These are phyloP conservation scores for Pyricularia grisea DNA, from an alignment of 2,329 filamentous ascomycete genomes.

Conservation along the genomic window DNA sequence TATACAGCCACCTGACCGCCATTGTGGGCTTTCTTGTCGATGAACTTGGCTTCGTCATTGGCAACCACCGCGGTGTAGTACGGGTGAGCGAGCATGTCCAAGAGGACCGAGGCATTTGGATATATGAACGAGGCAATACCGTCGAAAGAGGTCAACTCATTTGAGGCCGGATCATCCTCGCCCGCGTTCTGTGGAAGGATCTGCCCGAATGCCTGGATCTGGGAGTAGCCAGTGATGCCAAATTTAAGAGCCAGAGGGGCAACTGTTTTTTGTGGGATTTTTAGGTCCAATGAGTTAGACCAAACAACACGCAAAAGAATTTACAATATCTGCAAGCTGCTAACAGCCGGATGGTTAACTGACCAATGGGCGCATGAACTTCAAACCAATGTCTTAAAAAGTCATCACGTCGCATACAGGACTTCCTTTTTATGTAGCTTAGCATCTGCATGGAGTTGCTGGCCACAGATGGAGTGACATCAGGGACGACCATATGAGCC, in stretches of 20 bases:
- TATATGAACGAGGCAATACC: no score
- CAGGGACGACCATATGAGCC: no score
- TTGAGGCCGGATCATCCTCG: not conserved
- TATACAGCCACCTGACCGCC: no score
- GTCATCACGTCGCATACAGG: not conserved
- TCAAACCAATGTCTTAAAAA: not conserved
- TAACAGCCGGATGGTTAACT: not conserved
- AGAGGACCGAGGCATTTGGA: no score
- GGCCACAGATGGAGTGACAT: no score
- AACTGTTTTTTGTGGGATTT: not conserved
- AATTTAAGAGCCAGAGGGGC: slow-evolving; percentile 2
- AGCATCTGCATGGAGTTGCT: not conserved
- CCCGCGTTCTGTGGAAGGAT: not conserved
- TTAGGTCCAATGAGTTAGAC: no score
- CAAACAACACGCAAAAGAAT: no score
- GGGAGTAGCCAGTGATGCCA: slow-evolving; percentile 1
- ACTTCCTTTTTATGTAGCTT: not conserved
- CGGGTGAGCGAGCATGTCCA: no score
- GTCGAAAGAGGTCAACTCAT: not conserved
- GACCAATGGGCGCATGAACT: not conserved
- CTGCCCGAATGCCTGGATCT: slow-evolving; percentile 1
- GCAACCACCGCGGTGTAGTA: no score
- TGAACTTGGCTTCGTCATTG: no score
- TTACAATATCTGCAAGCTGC: not conserved
- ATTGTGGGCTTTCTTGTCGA: no score